Evolutionary conservation across 2,329 filamentous ascomycete genomes (phyloP).

Genomic region (Venturia nashicola): DNA sequence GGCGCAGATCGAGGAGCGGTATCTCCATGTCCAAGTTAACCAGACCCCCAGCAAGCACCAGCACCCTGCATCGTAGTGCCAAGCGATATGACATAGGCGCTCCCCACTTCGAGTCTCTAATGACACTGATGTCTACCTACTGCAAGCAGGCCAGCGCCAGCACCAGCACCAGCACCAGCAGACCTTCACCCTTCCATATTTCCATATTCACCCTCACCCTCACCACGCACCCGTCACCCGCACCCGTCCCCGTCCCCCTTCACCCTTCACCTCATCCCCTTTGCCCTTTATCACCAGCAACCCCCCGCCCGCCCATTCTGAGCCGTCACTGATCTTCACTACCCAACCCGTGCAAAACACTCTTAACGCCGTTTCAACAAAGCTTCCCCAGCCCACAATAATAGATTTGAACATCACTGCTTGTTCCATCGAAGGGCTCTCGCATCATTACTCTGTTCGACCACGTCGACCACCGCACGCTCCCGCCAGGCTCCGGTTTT

Average conservation of each 20-base stretch:
- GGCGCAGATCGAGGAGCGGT: background rate
- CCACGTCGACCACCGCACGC: background rate
- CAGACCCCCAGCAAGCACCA: background rate
- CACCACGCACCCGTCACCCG: too few relatives aligned
- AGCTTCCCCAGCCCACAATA: background rate
- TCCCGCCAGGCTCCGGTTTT: background rate
- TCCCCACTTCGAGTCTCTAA: background rate
- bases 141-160: background rate
- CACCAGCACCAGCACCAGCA: background rate
- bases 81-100: background rate
- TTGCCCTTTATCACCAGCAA: constrained; percentile 5
- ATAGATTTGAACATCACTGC: constrained; percentile 6
- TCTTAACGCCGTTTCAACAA: constrained; percentile 5
- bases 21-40: background rate
- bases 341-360: background rate
- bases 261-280: background rate
- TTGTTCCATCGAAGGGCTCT: background rate
- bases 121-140: background rate
- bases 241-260: too few relatives aligned
- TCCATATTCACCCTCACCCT: too few relatives aligned
- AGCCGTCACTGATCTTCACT: constrained; percentile 7
- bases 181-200: background rate
- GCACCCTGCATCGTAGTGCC: background rate
- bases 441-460: constrained; percentile 6
- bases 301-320: background rate